Evolutionary conservation across 1,139 yeast species (phyloP), one percentile per base, ranked within the genome.

Genomic region (Nadsonia starkeyi-henricii): DNA sequence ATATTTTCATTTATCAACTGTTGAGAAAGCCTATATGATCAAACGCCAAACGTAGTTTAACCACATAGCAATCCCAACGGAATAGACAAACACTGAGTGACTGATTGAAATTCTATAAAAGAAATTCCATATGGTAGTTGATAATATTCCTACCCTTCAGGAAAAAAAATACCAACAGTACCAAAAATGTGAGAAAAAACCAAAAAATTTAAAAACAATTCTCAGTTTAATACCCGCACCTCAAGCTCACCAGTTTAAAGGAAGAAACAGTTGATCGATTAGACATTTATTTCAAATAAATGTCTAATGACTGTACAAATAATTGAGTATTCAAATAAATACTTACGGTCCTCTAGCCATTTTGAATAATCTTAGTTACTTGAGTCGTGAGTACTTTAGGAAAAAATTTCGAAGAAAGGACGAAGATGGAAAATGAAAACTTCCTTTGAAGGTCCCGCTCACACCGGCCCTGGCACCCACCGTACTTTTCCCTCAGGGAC

Each of bases 331-430:
- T n/a, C n/a, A n/a, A n/a, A n/a, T n/a, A 33, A 33, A 37, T 59
- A 79, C 85, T 73, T 78, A 79, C 84, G 91, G 94, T 83, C 94
- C 94, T 83, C 94, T 82, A 78, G 88, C 93, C 94, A 84, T 84
- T 74, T 75, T 81, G 68, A 45, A 37, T 50, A 46, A 45, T 49
- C 45, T 43, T 20, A 20, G 15, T 23, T 42, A 17, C 39, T 46
- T 45, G 37, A 36, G 28, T 30, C 43, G 41, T 37, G 41, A 37
- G 20, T 17, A 37, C 8, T 37, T n/a, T 13, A 30, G 37, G 18
- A 17, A 17, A 5, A 5, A 17, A 8, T 7, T 37, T 7, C 12
- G 20, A 37, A 37, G 21, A 45, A 26, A 42, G 17, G 5, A n/a
- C 8, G 41, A 18, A 42, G 20, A 28, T 12, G 9, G 2, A 18